These are phyloP conservation scores for Fusarium lyarnte DNA, from an alignment of 2,329 filamentous ascomycete genomes.

Conservation along the genomic window DNA sequence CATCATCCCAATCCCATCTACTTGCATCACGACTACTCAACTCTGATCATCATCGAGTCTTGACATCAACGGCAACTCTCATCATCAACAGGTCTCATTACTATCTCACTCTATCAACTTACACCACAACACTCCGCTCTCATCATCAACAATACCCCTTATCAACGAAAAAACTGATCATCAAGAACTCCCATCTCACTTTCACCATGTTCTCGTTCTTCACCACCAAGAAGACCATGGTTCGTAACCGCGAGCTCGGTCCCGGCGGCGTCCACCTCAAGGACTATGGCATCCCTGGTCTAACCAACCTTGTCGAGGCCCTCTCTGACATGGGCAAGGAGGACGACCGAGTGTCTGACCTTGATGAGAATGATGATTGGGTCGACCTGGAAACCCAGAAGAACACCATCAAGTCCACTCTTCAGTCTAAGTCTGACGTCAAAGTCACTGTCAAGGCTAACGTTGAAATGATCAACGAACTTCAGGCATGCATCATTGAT, in stretches of 20 bases:
- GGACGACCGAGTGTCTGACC: rapidly evolving
- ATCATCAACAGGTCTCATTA: background rate
- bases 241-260: background rate
- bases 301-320: background rate
- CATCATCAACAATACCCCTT: too few relatives aligned
- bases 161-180: background rate
- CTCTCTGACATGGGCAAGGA: background rate
- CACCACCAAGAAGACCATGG: background rate
- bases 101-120: background rate
- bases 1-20: rapidly evolving
- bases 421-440: background rate
- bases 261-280: background rate
- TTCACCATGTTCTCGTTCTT: background rate
- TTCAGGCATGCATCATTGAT: background rate
- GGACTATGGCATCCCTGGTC: background rate
- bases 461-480: background rate
- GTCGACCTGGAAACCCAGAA: background rate
- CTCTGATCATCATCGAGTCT: too few relatives aligned
- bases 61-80: background rate
- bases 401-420: background rate
- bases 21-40: rapidly evolving
- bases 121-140: background rate
- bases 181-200: rapidly evolving
- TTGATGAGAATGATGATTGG: background rate
- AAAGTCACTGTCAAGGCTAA: background rate